These are phyloP conservation scores for Sphaerobolus stellatus DNA, from an alignment of 1,284 basidiomycete genomes.

Conservation along the genomic window DNA sequence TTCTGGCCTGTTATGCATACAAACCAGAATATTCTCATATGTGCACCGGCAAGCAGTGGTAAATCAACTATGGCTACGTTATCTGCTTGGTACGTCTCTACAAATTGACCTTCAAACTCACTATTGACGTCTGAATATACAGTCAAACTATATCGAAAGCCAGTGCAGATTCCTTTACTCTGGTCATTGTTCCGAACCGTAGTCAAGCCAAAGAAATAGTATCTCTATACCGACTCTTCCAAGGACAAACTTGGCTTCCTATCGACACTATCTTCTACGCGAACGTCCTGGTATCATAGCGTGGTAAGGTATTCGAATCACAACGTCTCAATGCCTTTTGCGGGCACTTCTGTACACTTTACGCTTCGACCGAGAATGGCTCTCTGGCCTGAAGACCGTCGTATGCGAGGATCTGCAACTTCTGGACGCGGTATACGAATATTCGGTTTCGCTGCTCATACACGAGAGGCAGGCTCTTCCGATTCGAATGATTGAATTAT, in stretches of 20 bases:
- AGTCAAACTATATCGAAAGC: constrained; percentile 52
- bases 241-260: constrained; percentile 27
- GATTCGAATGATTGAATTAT: constrained; percentile 78
- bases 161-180: constrained; percentile 44
- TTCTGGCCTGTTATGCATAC: constrained; percentile 85
- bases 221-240: constrained; percentile 4
- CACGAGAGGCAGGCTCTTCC: constrained; percentile 58
- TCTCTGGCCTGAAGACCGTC: constrained; percentile 60
- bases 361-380: constrained; percentile 20
- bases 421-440: constrained; percentile 81
- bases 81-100: constrained; percentile 3
- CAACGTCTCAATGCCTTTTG: constrained; percentile 52
- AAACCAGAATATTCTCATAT: constrained; percentile 71
- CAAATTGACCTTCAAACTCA: background rate
- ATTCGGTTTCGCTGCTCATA: constrained; percentile 70
- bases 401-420: constrained; percentile 88
- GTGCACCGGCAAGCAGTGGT: constrained; percentile 79
- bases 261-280: constrained; percentile 42
- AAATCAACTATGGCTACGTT: constrained; percentile 62
- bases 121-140: constrained; percentile 1
- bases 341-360: constrained; percentile 34
- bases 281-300: constrained; percentile 32
- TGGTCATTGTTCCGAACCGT: constrained; percentile 46
- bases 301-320: constrained; percentile 51
- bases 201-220: constrained; percentile 15